These are phyloP conservation scores for Echinochloa phyllopogon DNA, from an alignment of 176 grass and related monocot genomes.

Conservation along the genomic window DNA sequence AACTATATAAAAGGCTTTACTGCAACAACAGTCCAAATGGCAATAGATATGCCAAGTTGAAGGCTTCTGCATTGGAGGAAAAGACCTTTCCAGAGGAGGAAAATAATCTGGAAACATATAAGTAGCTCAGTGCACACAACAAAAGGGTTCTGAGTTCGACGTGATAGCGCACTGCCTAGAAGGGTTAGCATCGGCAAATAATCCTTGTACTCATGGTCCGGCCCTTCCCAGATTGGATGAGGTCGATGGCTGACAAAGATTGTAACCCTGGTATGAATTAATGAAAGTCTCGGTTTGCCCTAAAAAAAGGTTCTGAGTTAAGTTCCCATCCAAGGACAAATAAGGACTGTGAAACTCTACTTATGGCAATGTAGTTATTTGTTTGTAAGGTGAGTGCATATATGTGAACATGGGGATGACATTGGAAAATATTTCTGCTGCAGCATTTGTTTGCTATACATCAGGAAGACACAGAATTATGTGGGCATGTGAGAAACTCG, in stretches of 20 bases:
- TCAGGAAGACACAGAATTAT: not conserved
- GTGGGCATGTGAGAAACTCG: not conserved
- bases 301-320: not conserved
- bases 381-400: not conserved
- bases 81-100: not conserved
- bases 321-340: not conserved
- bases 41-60: not conserved
- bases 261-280: too few species aligned
- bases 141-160: not conserved
- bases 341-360: not conserved
- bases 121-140: not conserved
- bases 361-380: not conserved
- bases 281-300: too few species aligned
- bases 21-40: not conserved
- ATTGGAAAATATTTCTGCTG: not conserved
- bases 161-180: too few species aligned
- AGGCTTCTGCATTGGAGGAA: not conserved
- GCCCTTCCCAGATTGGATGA: too few species aligned
- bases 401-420: not conserved
- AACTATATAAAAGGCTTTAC: not conserved
- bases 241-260: too few species aligned
- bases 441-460: not conserved
- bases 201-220: too few species aligned
- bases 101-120: not conserved
- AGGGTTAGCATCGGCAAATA: too few species aligned